Evolutionary conservation across 2,329 filamentous ascomycete genomes (phyloP).

Genomic region (Fusarium compactum): DNA sequence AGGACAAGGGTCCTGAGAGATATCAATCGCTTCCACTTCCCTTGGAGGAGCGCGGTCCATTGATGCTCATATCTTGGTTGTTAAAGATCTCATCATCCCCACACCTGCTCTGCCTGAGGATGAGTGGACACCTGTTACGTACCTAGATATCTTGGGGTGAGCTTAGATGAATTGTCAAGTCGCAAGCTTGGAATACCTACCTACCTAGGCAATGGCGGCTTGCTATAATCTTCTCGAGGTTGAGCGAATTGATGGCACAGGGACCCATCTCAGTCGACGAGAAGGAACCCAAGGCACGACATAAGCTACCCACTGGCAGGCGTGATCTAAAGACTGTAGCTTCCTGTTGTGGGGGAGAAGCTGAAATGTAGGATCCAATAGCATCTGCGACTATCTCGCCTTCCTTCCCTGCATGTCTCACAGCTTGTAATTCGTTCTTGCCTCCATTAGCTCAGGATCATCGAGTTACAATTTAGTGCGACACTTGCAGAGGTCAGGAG

Average conservation of each 20-base stretch:
- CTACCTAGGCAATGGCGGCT: not conserved
- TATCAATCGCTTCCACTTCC: constrained; percentile 30
- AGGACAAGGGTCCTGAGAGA: constrained; percentile 26
- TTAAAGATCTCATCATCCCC: constrained; percentile 21
- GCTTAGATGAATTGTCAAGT: constrained; percentile 12
- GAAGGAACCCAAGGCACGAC: not conserved
- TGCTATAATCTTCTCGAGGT: not conserved
- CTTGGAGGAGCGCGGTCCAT: constrained; percentile 5
- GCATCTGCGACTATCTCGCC: constrained; percentile 7
- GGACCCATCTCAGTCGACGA: not conserved
- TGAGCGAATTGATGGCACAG: constrained; percentile 2
- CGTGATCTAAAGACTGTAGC: constrained; percentile 11
- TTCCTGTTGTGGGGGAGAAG: constrained; percentile 22
- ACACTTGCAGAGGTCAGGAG: constrained; percentile 12
- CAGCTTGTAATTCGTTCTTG: constrained; percentile 7
- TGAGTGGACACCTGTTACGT: not conserved
- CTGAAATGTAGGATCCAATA: constrained; percentile 26
- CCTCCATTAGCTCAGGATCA: not conserved
- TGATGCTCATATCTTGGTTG: constrained; percentile 14
- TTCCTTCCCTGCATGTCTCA: constrained; percentile 26
- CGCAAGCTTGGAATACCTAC: not conserved
- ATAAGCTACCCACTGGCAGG: not conserved
- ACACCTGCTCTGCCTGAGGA: not conserved
- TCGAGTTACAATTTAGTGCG: constrained; percentile 13
- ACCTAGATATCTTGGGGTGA: not conserved